phyloP scores from a whole-genome alignment of 345 rosid genomes.

The Ceriops tagal region DNA sequence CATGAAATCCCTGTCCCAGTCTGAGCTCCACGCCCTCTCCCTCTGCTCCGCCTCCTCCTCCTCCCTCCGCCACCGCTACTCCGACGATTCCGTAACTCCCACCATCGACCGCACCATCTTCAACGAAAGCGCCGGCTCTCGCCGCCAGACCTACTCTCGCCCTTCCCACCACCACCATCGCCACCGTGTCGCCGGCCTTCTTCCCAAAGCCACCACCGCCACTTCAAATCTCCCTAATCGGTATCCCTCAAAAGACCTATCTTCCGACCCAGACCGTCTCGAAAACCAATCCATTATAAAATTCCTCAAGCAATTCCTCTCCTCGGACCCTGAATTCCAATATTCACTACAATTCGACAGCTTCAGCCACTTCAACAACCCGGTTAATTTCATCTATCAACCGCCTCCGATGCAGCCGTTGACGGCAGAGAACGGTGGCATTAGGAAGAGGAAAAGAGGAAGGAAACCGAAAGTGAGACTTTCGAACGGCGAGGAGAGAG shows the following conservation, averaged over 20 bases:
- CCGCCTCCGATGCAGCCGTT: constrained; percentile 17
- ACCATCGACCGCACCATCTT: constrained; percentile 54
- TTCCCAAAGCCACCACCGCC: constrained; percentile 21
- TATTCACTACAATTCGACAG: constrained; percentile 25
- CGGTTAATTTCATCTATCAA: constrained; percentile 16
- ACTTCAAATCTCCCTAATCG: constrained; percentile 16
- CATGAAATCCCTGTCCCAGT: constrained; percentile 50
- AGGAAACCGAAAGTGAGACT: constrained; percentile 40
- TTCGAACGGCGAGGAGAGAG: constrained; percentile 25
- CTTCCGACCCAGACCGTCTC: constrained; percentile 34
- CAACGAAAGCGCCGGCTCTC: constrained; percentile 74
- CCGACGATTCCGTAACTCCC: constrained; percentile 32
- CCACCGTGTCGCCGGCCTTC: constrained; percentile 54
- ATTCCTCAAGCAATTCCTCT: constrained; percentile 44
- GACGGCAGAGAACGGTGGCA: background rate
- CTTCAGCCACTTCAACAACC: constrained; percentile 16
- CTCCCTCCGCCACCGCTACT: constrained; percentile 23
- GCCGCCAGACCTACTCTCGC: constrained; percentile 63
- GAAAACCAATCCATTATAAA: constrained; percentile 50
- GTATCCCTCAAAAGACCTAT: constrained; percentile 7
- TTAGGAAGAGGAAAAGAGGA: constrained; percentile 63
- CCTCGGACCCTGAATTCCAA: constrained; percentile 28
- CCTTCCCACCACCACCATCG: constrained; percentile 51
- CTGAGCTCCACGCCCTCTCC: constrained; percentile 58
- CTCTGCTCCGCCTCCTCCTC: constrained; percentile 39